Evolutionary conservation across 257 asterid species (phyloP), one percentile per base, ranked within the genome.

Genomic region (Thymus mandschuricus): DNA sequence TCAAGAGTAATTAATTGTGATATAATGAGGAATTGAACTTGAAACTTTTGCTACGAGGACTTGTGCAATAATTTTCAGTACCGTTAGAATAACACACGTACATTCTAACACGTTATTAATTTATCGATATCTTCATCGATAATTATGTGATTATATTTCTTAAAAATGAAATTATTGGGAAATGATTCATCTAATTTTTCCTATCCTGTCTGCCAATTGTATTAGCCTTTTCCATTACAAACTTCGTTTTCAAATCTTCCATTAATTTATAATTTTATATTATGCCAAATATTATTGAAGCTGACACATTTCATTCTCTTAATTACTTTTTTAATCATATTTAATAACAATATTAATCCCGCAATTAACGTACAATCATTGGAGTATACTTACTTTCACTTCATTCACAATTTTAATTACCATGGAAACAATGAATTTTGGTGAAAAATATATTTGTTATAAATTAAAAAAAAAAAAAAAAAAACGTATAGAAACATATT

Each of bases 121-220:
- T 10, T 29, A 52, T 30, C 29, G 12, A 44, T 29, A 28, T 0
- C 38, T 52, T 41, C 38, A 43, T 72, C 71, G 52, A 63, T 73
- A 15, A 43, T 43, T 64, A 51, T 52, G 70, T 40, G 13, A 27
- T 41, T 13, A 63, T 10, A 12, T 28, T 40, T 29, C 46, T 52
- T 54, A n/a, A n/a, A 73, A 40, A 54, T 35, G 5, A 8, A 40
- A 41, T 10, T 31, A 11, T 59, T 60, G 30, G 64, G 40, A 48
- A 31, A 68, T 67, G 29, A 74, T 44, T 65, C 30, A 45, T 70
- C 40, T 41, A 27, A 41, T 68, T 46, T 68, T 46, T 55, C 55
- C 68, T 60, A 75, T 80, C 87, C 34, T 83, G 85, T 83, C 85
- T 75, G 87, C 87, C 88, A 80, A 78, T 49, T 78, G 50, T 70